These are phyloP conservation scores for Pseudocercospora pini-densiflorae DNA, from an alignment of 2,329 filamentous ascomycete species.

Conservation along the genomic window DNA sequence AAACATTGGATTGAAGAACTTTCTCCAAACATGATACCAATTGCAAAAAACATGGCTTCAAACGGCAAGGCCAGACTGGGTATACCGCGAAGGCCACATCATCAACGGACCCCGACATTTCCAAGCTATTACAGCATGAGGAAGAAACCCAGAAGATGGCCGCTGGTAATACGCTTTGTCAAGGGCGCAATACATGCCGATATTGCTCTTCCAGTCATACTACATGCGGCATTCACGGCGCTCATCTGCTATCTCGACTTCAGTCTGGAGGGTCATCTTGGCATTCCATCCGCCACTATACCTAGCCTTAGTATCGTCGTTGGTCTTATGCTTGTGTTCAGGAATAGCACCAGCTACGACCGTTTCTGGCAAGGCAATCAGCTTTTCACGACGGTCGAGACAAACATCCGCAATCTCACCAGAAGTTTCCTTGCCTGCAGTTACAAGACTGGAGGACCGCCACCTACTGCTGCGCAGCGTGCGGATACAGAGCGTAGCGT, in stretches of 20 bases:
- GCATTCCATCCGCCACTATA: constrained; percentile 64
- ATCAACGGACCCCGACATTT: constrained; percentile 43
- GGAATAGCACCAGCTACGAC: constrained; percentile 67
- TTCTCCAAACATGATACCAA: not conserved
- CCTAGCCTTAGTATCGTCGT: constrained; percentile 69
- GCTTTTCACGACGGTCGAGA: constrained; percentile 61
- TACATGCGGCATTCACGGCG: constrained; percentile 63
- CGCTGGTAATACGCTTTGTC: constrained; percentile 66
- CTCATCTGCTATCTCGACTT: constrained; percentile 62
- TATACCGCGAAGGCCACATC: constrained; percentile 8
- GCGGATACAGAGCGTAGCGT: constrained; percentile 64
- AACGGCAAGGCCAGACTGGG: not conserved
- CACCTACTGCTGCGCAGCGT: constrained; percentile 50
- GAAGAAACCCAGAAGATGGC: constrained; percentile 60
- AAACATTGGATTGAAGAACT: not conserved
- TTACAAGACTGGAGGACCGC: constrained; percentile 33
- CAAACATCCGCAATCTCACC: constrained; percentile 64
- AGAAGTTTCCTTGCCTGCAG: constrained; percentile 59
- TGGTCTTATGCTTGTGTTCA: constrained; percentile 69
- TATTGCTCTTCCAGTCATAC: constrained; percentile 60
- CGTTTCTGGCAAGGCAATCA: constrained; percentile 60
- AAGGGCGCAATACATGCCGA: constrained; percentile 66
- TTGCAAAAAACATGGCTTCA: not conserved
- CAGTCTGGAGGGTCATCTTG: constrained; percentile 50
- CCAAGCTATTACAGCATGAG: constrained; percentile 51